phyloP scores from a whole-genome alignment of 2,329 filamentous ascomycete genomes.

The Ceratocystis smalleyi region DNA sequence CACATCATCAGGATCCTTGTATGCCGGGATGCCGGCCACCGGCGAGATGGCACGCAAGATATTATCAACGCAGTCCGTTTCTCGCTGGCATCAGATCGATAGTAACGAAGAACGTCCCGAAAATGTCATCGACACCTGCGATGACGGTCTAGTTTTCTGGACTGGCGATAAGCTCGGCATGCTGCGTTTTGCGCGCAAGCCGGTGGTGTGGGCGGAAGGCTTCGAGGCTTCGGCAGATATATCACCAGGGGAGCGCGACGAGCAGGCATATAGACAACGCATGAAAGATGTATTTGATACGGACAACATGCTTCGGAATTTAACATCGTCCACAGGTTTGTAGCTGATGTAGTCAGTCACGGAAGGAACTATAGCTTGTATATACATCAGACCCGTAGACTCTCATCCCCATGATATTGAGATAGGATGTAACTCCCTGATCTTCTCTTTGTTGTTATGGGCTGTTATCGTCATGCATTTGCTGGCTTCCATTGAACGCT shows the following conservation, averaged over 20 bases:
- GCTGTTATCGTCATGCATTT: not conserved
- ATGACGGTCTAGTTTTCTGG: constrained; percentile 68
- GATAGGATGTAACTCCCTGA: not conserved
- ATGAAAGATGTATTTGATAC: constrained; percentile 62
- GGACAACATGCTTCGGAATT: constrained; percentile 37
- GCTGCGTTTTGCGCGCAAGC: constrained; percentile 42
- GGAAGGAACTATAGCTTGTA: not conserved
- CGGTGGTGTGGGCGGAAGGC: constrained; percentile 34
- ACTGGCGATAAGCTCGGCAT: constrained; percentile 73
- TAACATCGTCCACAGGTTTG: not conserved
- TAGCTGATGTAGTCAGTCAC: not conserved
- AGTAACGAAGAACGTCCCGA: not conserved
- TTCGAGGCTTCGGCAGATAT: constrained; percentile 34
- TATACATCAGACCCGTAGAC: not conserved
- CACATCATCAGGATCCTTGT: constrained; percentile 32
- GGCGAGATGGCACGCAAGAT: constrained; percentile 73
- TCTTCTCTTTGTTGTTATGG: not conserved
- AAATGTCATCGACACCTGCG: constrained; percentile 25
- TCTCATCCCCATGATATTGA: not conserved
- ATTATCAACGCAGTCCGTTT: constrained; percentile 39
- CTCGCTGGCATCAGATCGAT: constrained; percentile 18
- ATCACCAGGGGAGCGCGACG: constrained; percentile 32
- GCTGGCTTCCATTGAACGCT: not conserved
- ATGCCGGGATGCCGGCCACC: constrained; percentile 35
- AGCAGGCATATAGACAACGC: constrained; percentile 43